Evolutionary conservation across 2,329 filamentous ascomycete species (phyloP).

Genomic region (Hymenoscyphus scutula): DNA sequence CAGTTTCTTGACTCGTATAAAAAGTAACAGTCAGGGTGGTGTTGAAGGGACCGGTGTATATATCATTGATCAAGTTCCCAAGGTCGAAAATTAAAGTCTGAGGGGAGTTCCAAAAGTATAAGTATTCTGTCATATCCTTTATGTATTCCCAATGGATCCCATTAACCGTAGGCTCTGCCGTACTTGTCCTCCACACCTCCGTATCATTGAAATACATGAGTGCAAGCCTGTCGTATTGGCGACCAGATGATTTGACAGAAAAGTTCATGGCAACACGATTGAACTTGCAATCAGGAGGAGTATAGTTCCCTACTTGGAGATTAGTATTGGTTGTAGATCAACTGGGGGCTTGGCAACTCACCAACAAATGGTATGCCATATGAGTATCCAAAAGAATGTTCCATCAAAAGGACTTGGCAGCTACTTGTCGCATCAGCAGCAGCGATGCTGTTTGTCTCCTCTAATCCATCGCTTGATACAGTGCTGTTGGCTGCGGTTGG

Average conservation of each 20-base stretch:
- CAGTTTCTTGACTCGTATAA: slow-evolving; percentile 49
- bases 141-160: slow-evolving; percentile 75
- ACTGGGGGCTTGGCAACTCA: slow-evolving; percentile 40
- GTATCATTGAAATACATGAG: slow-evolving; percentile 73
- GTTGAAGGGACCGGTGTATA: slow-evolving; percentile 72
- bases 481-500: slow-evolving; percentile 42
- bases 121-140: slow-evolving; percentile 75
- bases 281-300: slow-evolving; percentile 67
- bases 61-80: slow-evolving; percentile 67
- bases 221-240: slow-evolving; percentile 74
- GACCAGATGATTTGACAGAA: slow-evolving; percentile 67
- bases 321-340: slow-evolving; percentile 10
- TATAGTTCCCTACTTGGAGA: slow-evolving; percentile 53
- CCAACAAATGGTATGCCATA: slow-evolving; percentile 74
- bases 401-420: slow-evolving; percentile 62
- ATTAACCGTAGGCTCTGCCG: slow-evolving; percentile 68
- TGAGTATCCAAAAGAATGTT: slow-evolving; percentile 67
- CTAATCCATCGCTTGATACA: slow-evolving; percentile 29
- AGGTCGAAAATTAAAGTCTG: slow-evolving; percentile 81
- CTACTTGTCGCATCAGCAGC: slow-evolving; percentile 32
- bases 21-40: slow-evolving; percentile 73
- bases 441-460: slow-evolving; percentile 26
- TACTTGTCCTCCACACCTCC: slow-evolving; percentile 82
- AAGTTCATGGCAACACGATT: slow-evolving; percentile 75
- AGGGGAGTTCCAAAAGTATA: slow-evolving; percentile 62